Evolutionary conservation across 768 basidiomycete species (phyloP).

Genomic region (Hericium erinaceus): DNA sequence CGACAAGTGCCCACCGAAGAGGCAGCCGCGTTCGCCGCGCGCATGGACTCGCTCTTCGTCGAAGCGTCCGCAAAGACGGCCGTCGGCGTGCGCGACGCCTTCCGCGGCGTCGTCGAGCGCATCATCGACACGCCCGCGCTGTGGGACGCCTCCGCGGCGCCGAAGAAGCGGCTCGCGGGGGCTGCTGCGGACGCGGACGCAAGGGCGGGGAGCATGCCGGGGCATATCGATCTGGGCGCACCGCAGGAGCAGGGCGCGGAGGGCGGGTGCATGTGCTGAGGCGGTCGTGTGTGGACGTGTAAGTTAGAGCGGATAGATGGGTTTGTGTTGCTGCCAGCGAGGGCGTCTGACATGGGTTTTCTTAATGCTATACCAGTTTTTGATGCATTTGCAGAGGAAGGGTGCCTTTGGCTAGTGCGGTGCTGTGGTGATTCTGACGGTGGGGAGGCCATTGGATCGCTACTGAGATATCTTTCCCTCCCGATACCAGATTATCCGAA

Average conservation of each 20-base stretch:
- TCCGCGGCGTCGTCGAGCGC: conserved; percentile 66
- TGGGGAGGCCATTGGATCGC: too few relatives aligned
- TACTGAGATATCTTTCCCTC: too few relatives aligned
- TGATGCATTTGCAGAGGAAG: too few relatives aligned
- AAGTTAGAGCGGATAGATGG: too few relatives aligned
- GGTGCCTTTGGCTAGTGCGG: too few relatives aligned
- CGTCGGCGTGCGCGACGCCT: conserved; percentile 70
- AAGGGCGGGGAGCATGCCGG: conserved; percentile 27
- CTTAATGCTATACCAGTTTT: too few relatives aligned
- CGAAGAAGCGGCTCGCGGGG: conserved; percentile 13
- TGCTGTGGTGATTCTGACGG: too few relatives aligned
- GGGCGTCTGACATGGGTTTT: too few relatives aligned
- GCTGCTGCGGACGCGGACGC: conserved; percentile 5
- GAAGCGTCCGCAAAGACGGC: conserved; percentile 93
- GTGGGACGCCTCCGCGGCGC: conserved; percentile 38
- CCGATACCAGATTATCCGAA: too few relatives aligned
- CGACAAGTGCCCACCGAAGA: conserved; percentile 78
- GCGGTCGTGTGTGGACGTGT: not conserved
- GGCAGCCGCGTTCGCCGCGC: conserved; percentile 68
- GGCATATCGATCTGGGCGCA: conserved; percentile 28
- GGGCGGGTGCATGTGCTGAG: not conserved
- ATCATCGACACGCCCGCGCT: conserved; percentile 80
- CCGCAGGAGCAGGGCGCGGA: not conserved
- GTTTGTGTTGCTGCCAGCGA: too few relatives aligned
- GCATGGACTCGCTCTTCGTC: conserved; percentile 80